Conservation (phyloP, 768 basidiomycete genomes). For the Gautieria morchelliformis region DNA sequence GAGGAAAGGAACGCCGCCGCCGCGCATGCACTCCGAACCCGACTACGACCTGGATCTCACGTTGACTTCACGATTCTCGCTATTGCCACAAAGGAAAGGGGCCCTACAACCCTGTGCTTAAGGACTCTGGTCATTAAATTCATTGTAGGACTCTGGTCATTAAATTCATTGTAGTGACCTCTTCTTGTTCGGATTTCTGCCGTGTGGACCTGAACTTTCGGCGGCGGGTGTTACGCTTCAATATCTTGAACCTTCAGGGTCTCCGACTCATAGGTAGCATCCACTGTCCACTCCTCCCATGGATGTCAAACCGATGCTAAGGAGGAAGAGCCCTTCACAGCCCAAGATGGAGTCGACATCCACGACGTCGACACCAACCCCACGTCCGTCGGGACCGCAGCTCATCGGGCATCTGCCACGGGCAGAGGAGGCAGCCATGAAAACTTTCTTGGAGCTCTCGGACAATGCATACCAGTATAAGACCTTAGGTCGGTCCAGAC, state of each 20-base stretch:
- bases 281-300: neutral
- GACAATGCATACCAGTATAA: slow-evolving; percentile 84
- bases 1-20: neutral
- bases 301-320: neutral
- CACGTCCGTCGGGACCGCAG: slow-evolving; percentile 33
- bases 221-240: neutral
- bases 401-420: slow-evolving; percentile 75
- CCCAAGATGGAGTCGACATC: neutral
- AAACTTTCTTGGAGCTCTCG: slow-evolving; percentile 61
- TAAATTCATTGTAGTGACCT: neutral
- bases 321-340: slow-evolving; percentile 1
- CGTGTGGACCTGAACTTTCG: slow-evolving; percentile 3
- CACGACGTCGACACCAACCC: slow-evolving; percentile 5
- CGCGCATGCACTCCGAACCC: neutral
- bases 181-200: slow-evolving; percentile 4
- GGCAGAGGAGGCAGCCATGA: slow-evolving; percentile 63
- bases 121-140: neutral
- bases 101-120: neutral
- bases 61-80: neutral
- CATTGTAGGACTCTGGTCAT: neutral
- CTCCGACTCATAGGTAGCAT: neutral
- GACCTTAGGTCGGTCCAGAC: slow-evolving; percentile 77
- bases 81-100: neutral
- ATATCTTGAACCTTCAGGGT: neutral
- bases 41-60: neutral